Base-by-base conservation (phyloP, 768 basidiomycete genomes). In the Termitomyces sp. region DNA sequence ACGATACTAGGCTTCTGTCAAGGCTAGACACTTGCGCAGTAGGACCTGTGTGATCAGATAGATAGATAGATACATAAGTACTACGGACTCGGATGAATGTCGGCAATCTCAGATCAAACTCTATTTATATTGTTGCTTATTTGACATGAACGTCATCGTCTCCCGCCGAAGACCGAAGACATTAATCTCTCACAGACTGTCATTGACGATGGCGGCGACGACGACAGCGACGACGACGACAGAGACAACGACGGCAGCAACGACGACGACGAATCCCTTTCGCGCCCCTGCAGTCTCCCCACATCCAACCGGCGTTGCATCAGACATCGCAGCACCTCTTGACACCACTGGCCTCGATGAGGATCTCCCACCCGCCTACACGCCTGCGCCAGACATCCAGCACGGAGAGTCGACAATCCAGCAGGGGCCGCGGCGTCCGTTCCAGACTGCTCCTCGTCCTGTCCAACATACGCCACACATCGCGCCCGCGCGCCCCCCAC, bases 311-410 rank as follows among this genome's bases (percentile, higher is more conserved):
- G 73, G 73, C 3, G 33, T 58, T 18, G 38, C 63, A 4, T 6
- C 18, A 10, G 30, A 22, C 38, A 16, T 30, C 10, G 30, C 52
- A 54, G 41, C 24, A 26, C 41, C 45, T 26, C 10, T 32, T 47
- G 49, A 36, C 58, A 56, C 14, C 26, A 48, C 38, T 28, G 60
- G 63, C 13, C 60, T 78, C 28, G 67, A 72, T 2, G 85, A 85
- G n/a, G 84, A 85, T 20, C 71, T 75, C 11, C 89, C 88, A 0
- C 90, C 90, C 0, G 83, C 88, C 0, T 92, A 91, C 63, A 88
- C 88, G 0, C 72, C 81, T 0, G 61, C 76, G 2, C 79, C 88
- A 3, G 78, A 85, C 48, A 48, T 74, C 18, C 62, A 68, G 46
- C 72, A 78, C 3, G 90, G 87, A 14, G 90, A 92, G 65, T 70